Evolutionary conservation across 495 filamentous ascomycete genomes (phyloP), one percentile per base, ranked within the genome.

Genomic region (Podospora anserina): DNA sequence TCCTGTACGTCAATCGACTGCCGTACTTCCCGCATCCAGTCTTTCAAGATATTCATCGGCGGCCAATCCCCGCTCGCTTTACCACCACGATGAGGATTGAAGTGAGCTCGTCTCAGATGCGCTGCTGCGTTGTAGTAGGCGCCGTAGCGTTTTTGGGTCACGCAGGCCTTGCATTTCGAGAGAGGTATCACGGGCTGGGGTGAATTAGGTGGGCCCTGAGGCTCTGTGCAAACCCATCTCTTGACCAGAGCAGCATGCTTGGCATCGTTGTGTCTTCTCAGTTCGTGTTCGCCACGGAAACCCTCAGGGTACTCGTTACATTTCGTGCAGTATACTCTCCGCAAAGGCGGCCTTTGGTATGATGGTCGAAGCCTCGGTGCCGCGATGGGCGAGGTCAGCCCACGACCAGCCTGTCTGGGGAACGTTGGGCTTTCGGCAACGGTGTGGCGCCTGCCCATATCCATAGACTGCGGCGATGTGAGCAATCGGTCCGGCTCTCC

Each of bases 101-200:
- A 99, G 75, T 99, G 95, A 16, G 92, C 92, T 28, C 95, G 86
- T 39, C 94, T 87, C 11, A 99, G 83, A 78, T 98, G 95, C 5
- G 94, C 94, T 11, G 94, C 93, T 3, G 94, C 94, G 71, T 99
- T 99, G 73, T 99, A 97, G 77, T 99, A 97, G n/a, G 91, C 93
- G 0, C 91, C 91, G 72, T 99, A 99, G 75, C 95, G 95, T 67
- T 89, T 88, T 65, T 84, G 78, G 56, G 86, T 90, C 20, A 88
- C 83, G 68, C 95, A 99, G 61, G 91, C 88, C 77, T 97, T 97
- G 85, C 95, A 99, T 72, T 90, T 93, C 16, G 87, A 83, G 18
- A 99, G 85, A 5, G 84, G 80, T 66, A 95, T 90, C 30, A 89
- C 86, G 26, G 87, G 87, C 70, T 82, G 82, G 4, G 82, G 82